phyloP scores from a whole-genome alignment of 2,329 filamentous ascomycete species.

The Keithomyces neogunnii region DNA sequence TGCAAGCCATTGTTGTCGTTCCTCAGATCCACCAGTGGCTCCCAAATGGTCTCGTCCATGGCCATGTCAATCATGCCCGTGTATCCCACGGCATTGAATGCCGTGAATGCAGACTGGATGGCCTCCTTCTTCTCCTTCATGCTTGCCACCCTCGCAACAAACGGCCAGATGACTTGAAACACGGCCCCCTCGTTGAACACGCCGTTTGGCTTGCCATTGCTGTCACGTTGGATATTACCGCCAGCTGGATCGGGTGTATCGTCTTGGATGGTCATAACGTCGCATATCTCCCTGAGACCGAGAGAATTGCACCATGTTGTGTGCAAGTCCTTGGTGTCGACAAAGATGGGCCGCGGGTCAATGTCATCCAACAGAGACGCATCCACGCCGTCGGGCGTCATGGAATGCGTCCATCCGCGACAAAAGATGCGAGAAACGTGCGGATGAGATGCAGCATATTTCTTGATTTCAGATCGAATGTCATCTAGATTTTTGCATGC shows the following conservation, averaged over 20 bases:
- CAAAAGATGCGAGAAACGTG: conserved; percentile 41
- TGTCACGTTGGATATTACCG: conserved; percentile 43
- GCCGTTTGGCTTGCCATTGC: conserved; percentile 37
- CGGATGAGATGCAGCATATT: conserved; percentile 38
- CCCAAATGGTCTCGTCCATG: conserved; percentile 51
- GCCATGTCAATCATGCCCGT: conserved; percentile 52
- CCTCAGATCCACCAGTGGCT: conserved; percentile 36
- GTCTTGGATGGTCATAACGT: conserved; percentile 30
- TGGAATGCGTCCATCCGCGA: conserved; percentile 47
- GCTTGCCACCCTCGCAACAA: conserved; percentile 37
- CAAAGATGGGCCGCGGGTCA: conserved; percentile 45
- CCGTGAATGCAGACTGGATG: conserved; percentile 37
- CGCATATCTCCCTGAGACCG: conserved; percentile 35
- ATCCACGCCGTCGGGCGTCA: conserved; percentile 36
- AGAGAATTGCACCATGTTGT: conserved; percentile 47
- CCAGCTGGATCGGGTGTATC: conserved; percentile 37
- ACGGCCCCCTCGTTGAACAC: conserved; percentile 44
- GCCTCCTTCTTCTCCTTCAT: conserved; percentile 39
- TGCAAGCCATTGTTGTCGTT: conserved; percentile 19
- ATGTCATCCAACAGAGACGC: conserved; percentile 39
- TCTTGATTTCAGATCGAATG: conserved; percentile 36
- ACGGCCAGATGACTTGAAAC: conserved; percentile 46
- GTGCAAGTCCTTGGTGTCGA: conserved; percentile 49
- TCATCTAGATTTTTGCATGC: conserved; percentile 39
- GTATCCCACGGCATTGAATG: conserved; percentile 44